phyloP scores from a whole-genome alignment of 257 asterid genomes.

The Scutellaria barbata region DNA sequence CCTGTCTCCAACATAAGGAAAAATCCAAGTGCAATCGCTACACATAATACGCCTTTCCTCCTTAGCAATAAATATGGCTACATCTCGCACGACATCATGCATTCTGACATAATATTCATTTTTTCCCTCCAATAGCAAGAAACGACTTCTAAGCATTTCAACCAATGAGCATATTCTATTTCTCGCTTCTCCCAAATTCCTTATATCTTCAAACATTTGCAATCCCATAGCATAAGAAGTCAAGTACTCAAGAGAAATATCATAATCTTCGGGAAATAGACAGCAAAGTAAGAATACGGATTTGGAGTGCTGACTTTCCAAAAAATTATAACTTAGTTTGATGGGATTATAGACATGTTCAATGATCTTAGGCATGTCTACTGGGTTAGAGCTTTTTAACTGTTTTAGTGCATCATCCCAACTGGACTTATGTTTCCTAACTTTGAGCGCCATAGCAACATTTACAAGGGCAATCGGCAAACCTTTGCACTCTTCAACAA shows the following conservation, averaged over 20 bases:
- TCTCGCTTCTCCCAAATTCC: slow-evolving; percentile 29
- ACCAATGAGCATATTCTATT: background rate
- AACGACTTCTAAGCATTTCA: slow-evolving; percentile 17
- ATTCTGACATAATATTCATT: slow-evolving; percentile 13
- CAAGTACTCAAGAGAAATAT: slow-evolving; percentile 26
- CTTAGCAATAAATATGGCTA: slow-evolving; percentile 21
- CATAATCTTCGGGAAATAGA: slow-evolving; percentile 19
- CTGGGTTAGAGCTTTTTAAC: background rate
- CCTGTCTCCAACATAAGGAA: background rate
- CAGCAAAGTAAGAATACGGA: slow-evolving; percentile 23
- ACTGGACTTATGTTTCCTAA: background rate
- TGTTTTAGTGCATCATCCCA: slow-evolving; percentile 36
- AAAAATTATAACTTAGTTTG: slow-evolving; percentile 14
- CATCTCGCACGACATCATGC: slow-evolving; percentile 38
- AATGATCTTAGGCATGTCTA: background rate
- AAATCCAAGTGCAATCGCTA: slow-evolving; percentile 29
- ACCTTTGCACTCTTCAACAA: slow-evolving; percentile 35
- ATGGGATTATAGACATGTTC: slow-evolving; percentile 13
- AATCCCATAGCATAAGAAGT: slow-evolving; percentile 27
- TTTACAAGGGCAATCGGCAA: slow-evolving; percentile 21
- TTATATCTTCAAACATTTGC: slow-evolving; percentile 17
- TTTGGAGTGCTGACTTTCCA: background rate
- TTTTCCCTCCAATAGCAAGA: slow-evolving; percentile 1
- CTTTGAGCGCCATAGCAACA: slow-evolving; percentile 29
- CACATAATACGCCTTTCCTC: background rate